These are phyloP conservation scores for Cladobotryum protrusum DNA, from an alignment of 2,329 filamentous ascomycete species.

Conservation along the genomic window DNA sequence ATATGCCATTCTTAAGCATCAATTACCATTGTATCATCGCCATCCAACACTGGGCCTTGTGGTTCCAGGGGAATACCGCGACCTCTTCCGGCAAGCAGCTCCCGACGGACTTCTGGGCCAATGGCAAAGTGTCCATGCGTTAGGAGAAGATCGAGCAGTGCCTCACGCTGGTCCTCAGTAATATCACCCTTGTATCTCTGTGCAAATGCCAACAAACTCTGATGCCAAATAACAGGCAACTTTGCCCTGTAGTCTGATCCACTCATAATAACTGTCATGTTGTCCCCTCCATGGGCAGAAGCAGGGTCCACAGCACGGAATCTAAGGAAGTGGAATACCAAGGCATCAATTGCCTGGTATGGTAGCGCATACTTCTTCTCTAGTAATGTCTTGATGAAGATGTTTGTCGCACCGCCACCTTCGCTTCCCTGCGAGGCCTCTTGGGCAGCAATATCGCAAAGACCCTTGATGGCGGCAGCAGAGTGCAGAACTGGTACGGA, in stretches of 20 bases:
- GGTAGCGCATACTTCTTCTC: slow-evolving; percentile 97
- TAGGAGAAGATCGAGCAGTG: slow-evolving; percentile 78
- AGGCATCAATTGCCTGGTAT: slow-evolving; percentile 86
- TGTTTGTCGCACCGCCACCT: slow-evolving; percentile 84
- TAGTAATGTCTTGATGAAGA: slow-evolving; percentile 86
- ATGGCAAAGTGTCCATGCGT: slow-evolving; percentile 82
- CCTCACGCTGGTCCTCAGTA: slow-evolving; percentile 89
- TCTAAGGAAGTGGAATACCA: slow-evolving; percentile 94
- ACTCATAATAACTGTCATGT: slow-evolving; percentile 41
- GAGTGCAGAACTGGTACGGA: slow-evolving; percentile 89
- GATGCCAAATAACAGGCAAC: slow-evolving; percentile 93
- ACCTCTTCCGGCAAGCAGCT: slow-evolving; percentile 81
- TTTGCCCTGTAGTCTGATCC: slow-evolving; percentile 52
- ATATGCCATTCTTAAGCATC: slow-evolving; percentile 32
- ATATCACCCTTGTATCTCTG: slow-evolving; percentile 94
- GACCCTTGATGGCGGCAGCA: slow-evolving; percentile 79
- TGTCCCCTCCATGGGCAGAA: slow-evolving; percentile 45
- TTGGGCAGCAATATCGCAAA: slow-evolving; percentile 91
- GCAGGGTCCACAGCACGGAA: slow-evolving; percentile 67
- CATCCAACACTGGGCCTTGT: slow-evolving; percentile 52
- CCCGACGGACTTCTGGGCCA: slow-evolving; percentile 82
- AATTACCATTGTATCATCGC: slow-evolving; percentile 89
- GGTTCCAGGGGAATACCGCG: slow-evolving; percentile 64
- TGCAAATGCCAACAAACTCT: slow-evolving; percentile 85
- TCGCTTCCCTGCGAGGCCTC: slow-evolving; percentile 79